Evolutionary conservation across 352 stramenopile genomes (phyloP).

Genomic region (Pythium folliculosum): DNA sequence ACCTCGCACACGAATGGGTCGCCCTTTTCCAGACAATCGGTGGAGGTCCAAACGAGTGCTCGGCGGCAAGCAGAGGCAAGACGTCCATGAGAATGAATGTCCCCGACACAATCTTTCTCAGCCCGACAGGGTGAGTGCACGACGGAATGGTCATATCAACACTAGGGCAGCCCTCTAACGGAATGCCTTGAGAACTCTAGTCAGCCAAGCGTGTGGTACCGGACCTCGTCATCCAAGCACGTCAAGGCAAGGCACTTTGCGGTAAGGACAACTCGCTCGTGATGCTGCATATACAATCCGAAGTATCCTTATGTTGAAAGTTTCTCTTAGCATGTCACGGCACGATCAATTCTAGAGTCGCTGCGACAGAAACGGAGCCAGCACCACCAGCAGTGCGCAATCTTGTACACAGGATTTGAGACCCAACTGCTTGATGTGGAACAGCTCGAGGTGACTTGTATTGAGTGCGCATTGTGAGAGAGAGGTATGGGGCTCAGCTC

Average conservation of each 20-base stretch:
- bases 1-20: constrained; percentile 66
- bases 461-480: neutral
- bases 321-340: constrained; percentile 37
- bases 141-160: neutral
- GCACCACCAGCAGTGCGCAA: constrained; percentile 14
- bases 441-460: constrained; percentile 41
- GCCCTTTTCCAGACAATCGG: constrained; percentile 54
- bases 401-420: constrained; percentile 40
- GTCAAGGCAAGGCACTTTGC: constrained; percentile 43
- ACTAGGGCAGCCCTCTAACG: neutral
- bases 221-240: constrained; percentile 43
- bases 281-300: neutral
- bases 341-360: constrained; percentile 41
- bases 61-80: neutral
- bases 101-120: constrained; percentile 62
- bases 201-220: constrained; percentile 62
- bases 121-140: constrained; percentile 44
- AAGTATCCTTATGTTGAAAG: neutral
- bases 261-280: constrained; percentile 22
- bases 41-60: neutral
- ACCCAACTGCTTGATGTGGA: constrained; percentile 22
- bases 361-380: neutral
- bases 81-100: constrained; percentile 52
- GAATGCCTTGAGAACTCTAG: constrained; percentile 23
- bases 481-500: neutral